Base-by-base conservation (phyloP, 2,329 filamentous ascomycete species). In the Thermoascus crustaceus region DNA sequence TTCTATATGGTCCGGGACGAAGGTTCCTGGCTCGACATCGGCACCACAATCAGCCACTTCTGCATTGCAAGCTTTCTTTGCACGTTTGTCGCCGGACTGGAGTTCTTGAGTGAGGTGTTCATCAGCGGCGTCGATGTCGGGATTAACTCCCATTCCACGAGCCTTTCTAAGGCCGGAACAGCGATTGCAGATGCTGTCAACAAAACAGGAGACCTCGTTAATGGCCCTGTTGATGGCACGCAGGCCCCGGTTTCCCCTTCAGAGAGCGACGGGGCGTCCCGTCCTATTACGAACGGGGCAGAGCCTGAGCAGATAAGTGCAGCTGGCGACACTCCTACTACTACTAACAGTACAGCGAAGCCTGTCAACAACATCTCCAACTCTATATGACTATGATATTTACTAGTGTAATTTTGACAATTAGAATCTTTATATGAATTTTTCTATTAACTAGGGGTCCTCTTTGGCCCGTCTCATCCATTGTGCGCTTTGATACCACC, bases 1-100 rank as follows among this genome's bases (percentile, higher is more conserved):
- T 98, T 98, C 65, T 98, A 85, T 78, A 85, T 94, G 50, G 91
- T 98, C 30, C 84, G 83, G 52, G 91, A 98, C 49, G 91, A 98
- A 57, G 91, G 91, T 0, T 91, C 83, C 14, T 98, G 91, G 91
- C 66, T 98, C 40, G 91, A 98, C 57, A 98, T 98, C 55, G 91
- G 91, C 20, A 94, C 86, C 18, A 95, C 86, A 3, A 98, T 98
- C 47, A 94, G 78, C 53, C 88, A 96, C 58, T 98, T 96, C 61
- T 78, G 80, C 42, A 96, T 98, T 64, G 89, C 87, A 11, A 95
- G 86, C 60, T 60, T 85, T 48, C 56, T 96, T 29, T 91, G 87
- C 48, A 80, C 94, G 6, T 98, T 98, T 64, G 87, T 98, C 27
- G 85, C 87, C 0, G 78, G 75, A 9, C 65, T 98, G 30, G 91